These are phyloP conservation scores for Trametes villosa DNA, from an alignment of 768 basidiomycete genomes.

Conservation along the genomic window DNA sequence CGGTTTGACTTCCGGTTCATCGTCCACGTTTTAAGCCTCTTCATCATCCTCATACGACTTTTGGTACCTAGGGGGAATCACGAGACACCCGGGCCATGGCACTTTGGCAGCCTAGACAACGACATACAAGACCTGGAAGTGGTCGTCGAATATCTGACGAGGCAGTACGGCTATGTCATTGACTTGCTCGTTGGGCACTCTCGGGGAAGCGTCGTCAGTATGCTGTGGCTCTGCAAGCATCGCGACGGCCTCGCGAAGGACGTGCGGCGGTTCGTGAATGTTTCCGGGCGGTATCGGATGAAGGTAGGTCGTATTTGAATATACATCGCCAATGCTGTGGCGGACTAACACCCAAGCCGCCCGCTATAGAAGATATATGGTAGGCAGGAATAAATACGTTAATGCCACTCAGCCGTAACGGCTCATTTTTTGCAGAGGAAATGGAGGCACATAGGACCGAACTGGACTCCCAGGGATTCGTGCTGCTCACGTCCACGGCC, in stretches of 20 bases:
- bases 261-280: conserved; percentile 70
- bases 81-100: conserved; percentile 73
- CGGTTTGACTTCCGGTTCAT: conserved; percentile 85
- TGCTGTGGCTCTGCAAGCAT: conserved; percentile 65
- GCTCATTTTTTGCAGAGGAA: conserved; percentile 18
- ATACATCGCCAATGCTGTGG: background rate
- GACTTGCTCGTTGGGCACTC: conserved; percentile 81
- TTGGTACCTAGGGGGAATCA: conserved; percentile 64
- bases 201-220: conserved; percentile 68
- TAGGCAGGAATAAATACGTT: background rate
- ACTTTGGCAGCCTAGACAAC: conserved; percentile 48
- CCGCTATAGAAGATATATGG: conserved; percentile 24
- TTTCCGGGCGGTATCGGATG: conserved; percentile 81
- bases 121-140: conserved; percentile 69
- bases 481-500: conserved; percentile 65
- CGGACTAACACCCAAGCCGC: too few species aligned
- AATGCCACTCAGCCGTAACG: background rate
- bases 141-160: conserved; percentile 65
- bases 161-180: conserved; percentile 64
- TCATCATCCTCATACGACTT: background rate
- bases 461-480: conserved; percentile 61
- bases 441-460: conserved; percentile 27
- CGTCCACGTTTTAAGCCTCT: background rate
- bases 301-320: conserved; percentile 47
- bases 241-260: conserved; percentile 50